phyloP scores from a whole-genome alignment of 805 yeast species.

The Lipomyces sp. region DNA sequence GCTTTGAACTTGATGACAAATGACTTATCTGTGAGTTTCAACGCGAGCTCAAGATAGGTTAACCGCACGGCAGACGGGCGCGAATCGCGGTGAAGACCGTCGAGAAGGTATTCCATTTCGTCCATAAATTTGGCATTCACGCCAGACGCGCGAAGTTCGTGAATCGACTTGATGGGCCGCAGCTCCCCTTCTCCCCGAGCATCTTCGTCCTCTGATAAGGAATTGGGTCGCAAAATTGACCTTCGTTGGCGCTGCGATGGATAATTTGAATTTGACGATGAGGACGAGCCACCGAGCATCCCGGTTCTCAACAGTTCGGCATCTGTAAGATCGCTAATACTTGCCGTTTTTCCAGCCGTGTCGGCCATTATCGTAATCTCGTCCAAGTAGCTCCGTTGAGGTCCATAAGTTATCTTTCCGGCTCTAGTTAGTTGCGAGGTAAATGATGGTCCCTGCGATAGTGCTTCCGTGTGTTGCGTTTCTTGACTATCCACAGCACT shows the following conservation, averaged over 20 bases:
- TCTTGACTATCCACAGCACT: not conserved
- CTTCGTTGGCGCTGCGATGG: not conserved
- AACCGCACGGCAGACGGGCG: constrained; percentile 16
- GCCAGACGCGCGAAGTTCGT: constrained; percentile 39
- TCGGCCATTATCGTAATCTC: constrained; percentile 12
- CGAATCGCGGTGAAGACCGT: constrained; percentile 26
- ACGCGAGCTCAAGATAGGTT: constrained; percentile 31
- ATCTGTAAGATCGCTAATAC: constrained; percentile 19
- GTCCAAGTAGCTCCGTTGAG: constrained; percentile 30
- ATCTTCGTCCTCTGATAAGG: not conserved
- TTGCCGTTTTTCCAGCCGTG: not conserved
- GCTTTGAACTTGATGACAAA: constrained; percentile 29
- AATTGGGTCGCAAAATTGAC: constrained; percentile 5
- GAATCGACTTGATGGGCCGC: constrained; percentile 30
- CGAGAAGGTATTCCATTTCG: constrained; percentile 39
- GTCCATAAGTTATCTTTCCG: constrained; percentile 30
- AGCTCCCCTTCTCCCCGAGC: constrained; percentile 17
- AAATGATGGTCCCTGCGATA: not conserved
- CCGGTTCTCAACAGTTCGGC: constrained; percentile 16
- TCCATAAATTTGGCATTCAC: constrained; percentile 35
- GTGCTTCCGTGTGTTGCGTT: not conserved
- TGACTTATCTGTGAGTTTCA: constrained; percentile 27
- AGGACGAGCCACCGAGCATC: not conserved
- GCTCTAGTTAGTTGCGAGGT: constrained; percentile 11
- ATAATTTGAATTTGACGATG: not conserved